A percentile compares a stretch with the other conserved stretches of the same genome.
phyloP scores from a whole-genome alignment of 371 early-diverging fungal species.

The Lichtheimia corymbifera region DNA sequence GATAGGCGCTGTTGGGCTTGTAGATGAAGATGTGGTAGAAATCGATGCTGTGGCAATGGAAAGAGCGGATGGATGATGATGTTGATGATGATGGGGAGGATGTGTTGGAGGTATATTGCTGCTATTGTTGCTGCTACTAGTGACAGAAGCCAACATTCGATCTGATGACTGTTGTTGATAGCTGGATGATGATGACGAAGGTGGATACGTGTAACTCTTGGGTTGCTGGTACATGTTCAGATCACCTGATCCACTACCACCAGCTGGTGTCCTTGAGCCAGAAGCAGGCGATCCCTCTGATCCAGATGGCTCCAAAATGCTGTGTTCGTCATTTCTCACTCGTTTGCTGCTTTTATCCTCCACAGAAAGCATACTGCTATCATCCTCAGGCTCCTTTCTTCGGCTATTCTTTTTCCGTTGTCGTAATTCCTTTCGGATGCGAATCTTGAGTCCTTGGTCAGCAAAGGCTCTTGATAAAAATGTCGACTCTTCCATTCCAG shows the following conservation, averaged over 20 bases:
- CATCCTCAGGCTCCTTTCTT: conserved; percentile 21
- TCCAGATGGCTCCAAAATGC: neutral
- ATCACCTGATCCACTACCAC: neutral
- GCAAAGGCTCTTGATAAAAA: conserved; percentile 88
- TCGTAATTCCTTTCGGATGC: conserved; percentile 76
- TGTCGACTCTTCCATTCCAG: conserved; percentile 95
- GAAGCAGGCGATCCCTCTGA: conserved; percentile 4
- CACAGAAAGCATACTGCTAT: neutral
- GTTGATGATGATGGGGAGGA: neutral
- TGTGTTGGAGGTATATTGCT: conserved; percentile 6
- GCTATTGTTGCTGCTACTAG: neutral
- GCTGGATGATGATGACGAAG: neutral
- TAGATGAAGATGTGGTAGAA: neutral
- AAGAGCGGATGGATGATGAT: conserved; percentile 2
- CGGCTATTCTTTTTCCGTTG: conserved; percentile 35
- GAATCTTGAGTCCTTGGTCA: conserved; percentile 93
- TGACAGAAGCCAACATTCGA: neutral
- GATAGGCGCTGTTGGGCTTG: neutral
- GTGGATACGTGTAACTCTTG: neutral
- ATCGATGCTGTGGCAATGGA: neutral
- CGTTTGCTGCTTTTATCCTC: conserved; percentile 8
- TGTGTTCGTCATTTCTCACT: conserved; percentile 7
- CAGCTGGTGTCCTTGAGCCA: conserved; percentile 1
- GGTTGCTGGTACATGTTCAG: neutral
- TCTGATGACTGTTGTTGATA: neutral